A percentile compares a stretch with the other conserved stretches of the same genome.
Evolutionary conservation across 2,329 filamentous ascomycete genomes (phyloP).

Genomic region (Trichophyton benhamiae): DNA sequence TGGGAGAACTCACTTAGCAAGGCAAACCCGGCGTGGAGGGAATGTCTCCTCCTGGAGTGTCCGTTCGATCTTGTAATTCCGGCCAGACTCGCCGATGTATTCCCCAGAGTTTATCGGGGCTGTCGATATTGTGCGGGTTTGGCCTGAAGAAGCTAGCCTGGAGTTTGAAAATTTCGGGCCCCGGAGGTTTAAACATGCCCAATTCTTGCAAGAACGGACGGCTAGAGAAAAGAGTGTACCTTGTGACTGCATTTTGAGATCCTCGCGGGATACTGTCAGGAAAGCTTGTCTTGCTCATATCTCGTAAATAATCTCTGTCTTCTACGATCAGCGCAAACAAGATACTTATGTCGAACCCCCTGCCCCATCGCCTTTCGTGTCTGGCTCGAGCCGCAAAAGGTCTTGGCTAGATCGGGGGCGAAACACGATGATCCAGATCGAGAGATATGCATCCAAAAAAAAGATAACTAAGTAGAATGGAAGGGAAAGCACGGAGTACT

Average conservation of each 20-base stretch:
- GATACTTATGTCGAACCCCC: not conserved
- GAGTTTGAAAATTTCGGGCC: too few relatives aligned
- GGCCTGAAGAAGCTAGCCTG: not conserved
- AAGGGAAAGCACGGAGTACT: not conserved
- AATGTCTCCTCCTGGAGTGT: not conserved
- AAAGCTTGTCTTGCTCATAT: too few relatives aligned
- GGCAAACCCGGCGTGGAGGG: not conserved
- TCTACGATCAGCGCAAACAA: not conserved
- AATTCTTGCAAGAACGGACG: not conserved
- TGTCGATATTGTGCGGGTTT: not conserved
- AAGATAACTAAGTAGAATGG: not conserved
- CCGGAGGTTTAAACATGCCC: not conserved
- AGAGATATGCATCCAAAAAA: not conserved
- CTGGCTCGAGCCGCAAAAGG: not conserved
- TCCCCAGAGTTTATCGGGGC: not conserved
- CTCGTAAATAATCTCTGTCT: too few relatives aligned
- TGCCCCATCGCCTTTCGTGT: not conserved
- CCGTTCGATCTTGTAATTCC: not conserved
- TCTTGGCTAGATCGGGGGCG: not conserved
- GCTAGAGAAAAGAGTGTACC: not conserved
- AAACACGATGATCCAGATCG: not conserved
- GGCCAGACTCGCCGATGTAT: not conserved
- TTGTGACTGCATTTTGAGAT: too few relatives aligned
- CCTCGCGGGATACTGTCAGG: too few relatives aligned
- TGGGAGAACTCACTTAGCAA: not conserved